Percentiles rank a stretch among this genome's conserved stretches.
These are phyloP conservation scores for Asterella californica DNA, from an alignment of 225 moss, liverwort and hornwort genomes.

Conservation along the genomic window DNA sequence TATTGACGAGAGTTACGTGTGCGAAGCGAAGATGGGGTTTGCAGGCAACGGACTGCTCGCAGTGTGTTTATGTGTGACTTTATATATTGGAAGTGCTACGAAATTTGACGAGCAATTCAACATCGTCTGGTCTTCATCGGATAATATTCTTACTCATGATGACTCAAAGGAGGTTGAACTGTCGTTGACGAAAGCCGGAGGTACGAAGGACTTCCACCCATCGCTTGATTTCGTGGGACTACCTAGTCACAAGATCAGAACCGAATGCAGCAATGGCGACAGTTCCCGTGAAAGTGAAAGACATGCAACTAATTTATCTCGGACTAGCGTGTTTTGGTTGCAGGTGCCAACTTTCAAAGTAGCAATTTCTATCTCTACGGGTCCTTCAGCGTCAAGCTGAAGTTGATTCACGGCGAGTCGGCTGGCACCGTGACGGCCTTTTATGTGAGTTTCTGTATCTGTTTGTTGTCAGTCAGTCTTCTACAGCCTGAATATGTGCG, in stretches of 20 bases:
- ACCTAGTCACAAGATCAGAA: no score
- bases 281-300: background rate
- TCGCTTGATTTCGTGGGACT: background rate
- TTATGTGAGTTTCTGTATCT: constrained; percentile 26
- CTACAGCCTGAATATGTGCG: background rate
- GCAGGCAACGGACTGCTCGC: background rate
- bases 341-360: constrained; percentile 42
- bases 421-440: constrained; percentile 49
- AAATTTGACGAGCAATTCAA: constrained; percentile 38
- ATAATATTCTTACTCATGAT: constrained; percentile 34
- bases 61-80: background rate
- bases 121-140: constrained; percentile 34
- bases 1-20: background rate
- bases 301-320: background rate
- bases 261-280: background rate
- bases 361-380: constrained; percentile 34
- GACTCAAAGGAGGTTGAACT: constrained; percentile 30
- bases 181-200: constrained; percentile 33
- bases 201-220: constrained; percentile 5
- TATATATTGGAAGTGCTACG: background rate
- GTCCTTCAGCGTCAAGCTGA: constrained; percentile 38
- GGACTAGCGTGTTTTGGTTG: background rate
- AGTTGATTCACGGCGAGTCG: constrained; percentile 40
- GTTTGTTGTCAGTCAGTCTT: background rate
- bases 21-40: background rate